Base-by-base conservation (phyloP, 805 yeast genomes). In the Diddensiella santjacobensis region DNA sequence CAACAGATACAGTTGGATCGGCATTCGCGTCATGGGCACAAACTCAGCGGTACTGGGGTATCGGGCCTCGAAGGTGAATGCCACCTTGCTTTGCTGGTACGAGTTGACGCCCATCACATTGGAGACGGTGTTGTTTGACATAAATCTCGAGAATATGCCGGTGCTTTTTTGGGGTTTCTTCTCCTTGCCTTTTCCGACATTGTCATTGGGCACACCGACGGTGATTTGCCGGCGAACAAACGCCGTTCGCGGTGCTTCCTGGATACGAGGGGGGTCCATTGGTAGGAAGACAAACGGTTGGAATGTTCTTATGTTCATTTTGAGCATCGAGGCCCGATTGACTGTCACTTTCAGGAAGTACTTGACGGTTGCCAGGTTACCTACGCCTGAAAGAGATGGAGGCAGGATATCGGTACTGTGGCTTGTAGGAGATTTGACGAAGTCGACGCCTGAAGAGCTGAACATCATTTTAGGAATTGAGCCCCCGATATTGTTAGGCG, bases 291-390 rank as follows among this genome's bases (percentile, higher is more conserved):
- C 64, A 53, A 83, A 77, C 3, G 81, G 83, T 40, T 71, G 72
- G 42, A 59, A 60, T 8, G 72, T 60, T 33, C 85, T 65, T 26
- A 73, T 57, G 50, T 79, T 81, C 22, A 70, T 44, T 47, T 73
- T 73, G 48, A 78, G 65, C 26, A 79, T 57, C 2, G 80, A 71
- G 1, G 81, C 63, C 40, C 81, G 59, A 49, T 75, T 77, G 37
- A 81, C 80, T 0, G 86, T 81, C 6, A 72, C 84, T 61, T 81
- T 81, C 47, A 82, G 70, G 58, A 74, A 81, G 59, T 81, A 81
- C 48, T 71, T 68, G 43, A 79, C 63, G 8, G 57, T 48, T 10
- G 58, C 61, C 11, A 40, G 43, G 31, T 52, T 54, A 29, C 56
- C 57, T 44, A 58, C 18, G n/a, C 61, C 67, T 2, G 63, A 54